Base-by-base conservation (phyloP, 805 yeast genomes). In the Sugiyamaella boreocaroliniensis region DNA sequence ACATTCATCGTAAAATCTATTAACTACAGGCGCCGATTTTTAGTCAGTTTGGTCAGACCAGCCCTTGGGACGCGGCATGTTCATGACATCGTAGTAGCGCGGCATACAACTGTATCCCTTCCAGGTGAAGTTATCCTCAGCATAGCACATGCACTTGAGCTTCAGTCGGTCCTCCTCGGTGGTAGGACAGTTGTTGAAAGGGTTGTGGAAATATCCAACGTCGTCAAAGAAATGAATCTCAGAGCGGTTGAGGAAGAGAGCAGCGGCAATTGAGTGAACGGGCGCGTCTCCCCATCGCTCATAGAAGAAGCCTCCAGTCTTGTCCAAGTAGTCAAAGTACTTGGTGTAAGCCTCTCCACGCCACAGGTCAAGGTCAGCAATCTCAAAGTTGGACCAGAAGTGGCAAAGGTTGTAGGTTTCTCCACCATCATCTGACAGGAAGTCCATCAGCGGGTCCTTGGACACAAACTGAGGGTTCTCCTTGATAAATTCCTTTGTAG, bases 281-380 rank as follows among this genome's bases (percentile, higher is more conserved):
- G 88, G 88, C 0, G 89, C 89, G 67, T 83, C 89, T 22, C 89
- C 89, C 89, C 89, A 83, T 66, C 89, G 73, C 66, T 83, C 87
- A 67, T 83, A 83, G 68, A 81, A 83, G 68, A 83, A 83, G 45
- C 85, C 85, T 22, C 86, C 86, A 79, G 79, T 73, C 49, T 71
- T 61, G 66, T 83, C 89, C 54, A 83, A 71, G 55, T 70, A 62
- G 37, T 81, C 74, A 61, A 83, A 83, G 66, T 75, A 83, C 54
- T 70, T 69, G 29, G 64, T 60, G 66, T 83, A 83, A 16, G 77
- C 78, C 47, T 76, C 73, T n/a, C 74, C 58, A 58, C 85, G 66
- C 77, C 80, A 83, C 61, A 83, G 77, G 49, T 76, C 75, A 60
- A 83, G 68, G 55, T 73, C 71, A 19, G 81, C 88, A 47, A 83